These are phyloP conservation scores for Prunus yedoensis DNA, from an alignment of 331 rosid genomes.

Conservation along the genomic window DNA sequence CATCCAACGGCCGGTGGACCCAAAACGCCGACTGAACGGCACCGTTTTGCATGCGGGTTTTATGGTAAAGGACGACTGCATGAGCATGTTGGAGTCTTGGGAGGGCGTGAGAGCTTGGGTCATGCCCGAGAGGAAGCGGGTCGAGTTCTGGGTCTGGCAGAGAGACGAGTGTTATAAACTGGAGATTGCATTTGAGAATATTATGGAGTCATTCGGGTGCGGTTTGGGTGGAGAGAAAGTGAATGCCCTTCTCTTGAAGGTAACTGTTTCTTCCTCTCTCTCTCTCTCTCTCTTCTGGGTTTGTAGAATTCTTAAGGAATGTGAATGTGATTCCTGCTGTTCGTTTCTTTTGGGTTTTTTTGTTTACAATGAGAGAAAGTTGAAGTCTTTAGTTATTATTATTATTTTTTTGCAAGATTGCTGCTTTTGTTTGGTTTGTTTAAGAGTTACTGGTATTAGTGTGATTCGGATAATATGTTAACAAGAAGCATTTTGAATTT, in stretches of 20 bases:
- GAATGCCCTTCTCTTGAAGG: constrained; percentile 66
- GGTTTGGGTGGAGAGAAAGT: constrained; percentile 41
- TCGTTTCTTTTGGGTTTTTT: background rate
- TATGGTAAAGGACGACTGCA: constrained; percentile 29
- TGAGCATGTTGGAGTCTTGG: constrained; percentile 66
- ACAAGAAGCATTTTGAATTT: constrained; percentile 1
- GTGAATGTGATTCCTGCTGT: background rate
- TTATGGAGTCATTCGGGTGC: constrained; percentile 57
- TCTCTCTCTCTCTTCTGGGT: background rate
- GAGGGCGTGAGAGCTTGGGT: constrained; percentile 62
- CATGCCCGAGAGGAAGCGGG: constrained; percentile 66
- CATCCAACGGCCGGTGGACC: constrained; percentile 46
- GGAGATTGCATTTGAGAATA: constrained; percentile 66
- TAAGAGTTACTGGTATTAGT: background rate
- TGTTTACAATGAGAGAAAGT: background rate
- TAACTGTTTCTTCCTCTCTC: background rate
- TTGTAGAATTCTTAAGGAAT: background rate
- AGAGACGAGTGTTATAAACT: constrained; percentile 47
- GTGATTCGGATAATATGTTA: background rate
- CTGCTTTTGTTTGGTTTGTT: background rate
- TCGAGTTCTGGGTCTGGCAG: constrained; percentile 62
- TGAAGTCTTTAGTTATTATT: background rate
- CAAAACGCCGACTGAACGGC: constrained; percentile 39
- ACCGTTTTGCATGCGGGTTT: constrained; percentile 58
- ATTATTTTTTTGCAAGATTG: background rate